A percentile compares a stretch with the other conserved stretches of the same genome.
These are phyloP conservation scores for Cytospora schulzeri DNA, from an alignment of 2,329 filamentous ascomycete genomes.

Conservation along the genomic window DNA sequence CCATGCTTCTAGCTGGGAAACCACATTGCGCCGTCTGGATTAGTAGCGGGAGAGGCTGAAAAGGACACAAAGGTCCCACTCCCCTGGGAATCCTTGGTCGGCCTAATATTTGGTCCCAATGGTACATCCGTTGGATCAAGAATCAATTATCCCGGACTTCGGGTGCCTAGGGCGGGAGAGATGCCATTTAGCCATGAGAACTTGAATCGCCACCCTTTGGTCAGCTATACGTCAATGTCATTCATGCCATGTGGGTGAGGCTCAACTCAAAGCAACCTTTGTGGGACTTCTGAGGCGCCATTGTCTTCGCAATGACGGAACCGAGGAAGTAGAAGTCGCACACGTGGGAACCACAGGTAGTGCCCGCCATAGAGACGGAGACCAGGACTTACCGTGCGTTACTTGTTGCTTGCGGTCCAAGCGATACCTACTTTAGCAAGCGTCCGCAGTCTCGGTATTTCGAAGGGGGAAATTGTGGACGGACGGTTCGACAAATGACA, in stretches of 20 bases:
- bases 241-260: not conserved
- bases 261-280: not conserved
- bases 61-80: not conserved
- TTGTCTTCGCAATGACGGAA: not conserved
- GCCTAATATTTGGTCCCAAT: not conserved
- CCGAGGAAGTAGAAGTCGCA: not conserved
- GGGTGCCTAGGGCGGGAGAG: not conserved
- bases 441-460: not conserved
- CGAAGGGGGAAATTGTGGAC: not conserved
- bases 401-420: not conserved
- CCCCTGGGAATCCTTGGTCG: not conserved
- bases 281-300: not conserved
- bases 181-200: not conserved
- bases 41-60: conserved; percentile 16
- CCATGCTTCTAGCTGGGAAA: not conserved
- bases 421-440: not conserved
- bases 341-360: not conserved
- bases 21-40: not conserved
- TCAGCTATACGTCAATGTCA: not conserved
- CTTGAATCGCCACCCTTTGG: not conserved
- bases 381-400: not conserved
- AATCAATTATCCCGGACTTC: too few species aligned
- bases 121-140: too few species aligned
- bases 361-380: not conserved
- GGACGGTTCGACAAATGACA: not conserved